Evolutionary conservation across 2,329 filamentous ascomycete genomes (phyloP), one percentile per base, ranked within the genome.

Genomic region (Westerdykella sp.): DNA sequence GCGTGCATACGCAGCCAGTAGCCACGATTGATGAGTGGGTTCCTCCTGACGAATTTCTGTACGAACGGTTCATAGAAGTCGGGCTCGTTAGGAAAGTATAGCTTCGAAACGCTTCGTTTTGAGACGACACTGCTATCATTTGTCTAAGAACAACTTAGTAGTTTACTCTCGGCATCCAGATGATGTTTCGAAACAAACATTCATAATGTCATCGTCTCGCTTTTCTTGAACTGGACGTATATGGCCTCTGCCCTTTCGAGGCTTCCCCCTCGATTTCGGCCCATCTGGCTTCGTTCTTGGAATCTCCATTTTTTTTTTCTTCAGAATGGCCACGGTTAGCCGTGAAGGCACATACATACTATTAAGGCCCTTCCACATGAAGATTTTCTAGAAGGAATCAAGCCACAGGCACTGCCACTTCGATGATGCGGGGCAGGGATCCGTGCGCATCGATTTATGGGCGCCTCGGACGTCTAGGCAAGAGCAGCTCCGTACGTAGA

Each of bases 61-160:
- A 95, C 87, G 66, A 96, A 96, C 60, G 87, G 84, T 37, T 85
- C 83, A 55, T 93, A 91, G 71, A 87, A 95, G 63, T 94, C 85
- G 22, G 85, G 79, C 57, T 94, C 81, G 48, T 80, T 57, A 13
- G 84, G 76, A 60, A 86, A 84, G 66, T 96, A 96, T 12, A 95
- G 73, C 54, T 83, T 83, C 62, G 95, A 89, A n/a, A 96, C 90
- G 56, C 88, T 93, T 53, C 89, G 76, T 65, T 96, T 96, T 12
- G 89, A 95, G 13, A 90, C 84, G 54, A 95, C 95, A 59, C 87
- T 94, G 67, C 86, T 91, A 62, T 83, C 90, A 64, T 95, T 95
- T 45, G 89, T 96, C 65, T 68, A 40, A 14, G 5, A 36, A 32
- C 79, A 86, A 56, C 35, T 49, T 39, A 40, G 36, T 49, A 37